Evolutionary conservation across 441 rosid species (phyloP).

Genomic region (Pelargonium fulgidum): DNA sequence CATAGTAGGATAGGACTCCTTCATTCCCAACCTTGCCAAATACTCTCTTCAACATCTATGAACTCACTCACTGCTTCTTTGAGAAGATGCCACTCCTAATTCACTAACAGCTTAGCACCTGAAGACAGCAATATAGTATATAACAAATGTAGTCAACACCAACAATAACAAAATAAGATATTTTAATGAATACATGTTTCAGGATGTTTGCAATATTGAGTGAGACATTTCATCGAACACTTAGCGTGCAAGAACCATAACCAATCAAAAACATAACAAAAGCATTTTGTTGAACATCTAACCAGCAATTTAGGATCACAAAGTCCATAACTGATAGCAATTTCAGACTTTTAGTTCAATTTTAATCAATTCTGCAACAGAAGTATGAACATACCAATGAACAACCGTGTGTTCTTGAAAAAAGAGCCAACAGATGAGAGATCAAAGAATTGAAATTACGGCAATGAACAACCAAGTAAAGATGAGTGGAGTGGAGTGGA

Average conservation of each 20-base stretch:
- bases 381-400: no score
- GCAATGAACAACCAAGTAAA: no score
- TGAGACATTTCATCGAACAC: constrained; percentile 10
- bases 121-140: not conserved
- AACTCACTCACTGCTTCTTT: not conserved
- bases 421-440: no score
- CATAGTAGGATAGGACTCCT: constrained; percentile 24
- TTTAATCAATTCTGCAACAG: no score
- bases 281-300: not conserved
- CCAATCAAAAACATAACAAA: not conserved
- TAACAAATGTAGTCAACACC: not conserved
- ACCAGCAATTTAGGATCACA: not conserved
- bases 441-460: no score
- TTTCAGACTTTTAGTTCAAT: no score
- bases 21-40: constrained; percentile 31
- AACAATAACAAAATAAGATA: not conserved
- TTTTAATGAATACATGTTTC: not conserved
- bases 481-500: no score
- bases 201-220: not conserved
- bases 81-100: not conserved
- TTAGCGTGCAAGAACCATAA: not conserved
- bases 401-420: no score
- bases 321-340: no score
- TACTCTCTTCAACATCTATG: constrained; percentile 48
- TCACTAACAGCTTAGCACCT: constrained; percentile 11